phyloP scores from a whole-genome alignment of 164 flowering plant genomes.

The Hamamelis virginiana region DNA sequence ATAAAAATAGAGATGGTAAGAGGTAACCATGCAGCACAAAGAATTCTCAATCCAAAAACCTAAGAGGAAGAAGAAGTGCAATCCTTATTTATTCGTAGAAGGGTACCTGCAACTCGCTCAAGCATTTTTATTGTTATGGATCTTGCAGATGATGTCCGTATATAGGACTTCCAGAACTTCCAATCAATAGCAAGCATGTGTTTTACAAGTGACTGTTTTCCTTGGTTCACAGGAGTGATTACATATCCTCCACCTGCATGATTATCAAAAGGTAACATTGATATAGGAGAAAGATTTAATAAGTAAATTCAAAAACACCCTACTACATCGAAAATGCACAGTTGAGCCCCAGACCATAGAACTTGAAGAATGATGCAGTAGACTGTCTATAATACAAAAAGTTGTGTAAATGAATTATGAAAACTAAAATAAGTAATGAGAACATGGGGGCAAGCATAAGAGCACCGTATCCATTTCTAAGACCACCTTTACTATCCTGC shows the following conservation, averaged over 20 bases:
- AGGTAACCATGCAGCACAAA: neutral
- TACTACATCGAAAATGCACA: too few species aligned
- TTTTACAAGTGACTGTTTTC: slow-evolving; percentile 73
- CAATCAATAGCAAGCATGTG: slow-evolving; percentile 97
- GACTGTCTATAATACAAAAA: too few species aligned
- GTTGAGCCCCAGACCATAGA: too few species aligned
- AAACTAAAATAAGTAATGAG: too few species aligned
- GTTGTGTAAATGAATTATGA: too few species aligned
- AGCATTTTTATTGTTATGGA: slow-evolving; percentile 76
- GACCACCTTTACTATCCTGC: too few species aligned
- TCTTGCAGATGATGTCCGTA: slow-evolving; percentile 50
- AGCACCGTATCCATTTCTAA: too few species aligned
- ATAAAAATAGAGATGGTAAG: slow-evolving; percentile 5
- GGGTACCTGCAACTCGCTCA: slow-evolving; percentile 75
- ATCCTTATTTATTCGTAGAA: neutral
- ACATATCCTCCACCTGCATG: slow-evolving; percentile 92
- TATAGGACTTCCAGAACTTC: slow-evolving; percentile 77
- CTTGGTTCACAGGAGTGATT: slow-evolving; percentile 66
- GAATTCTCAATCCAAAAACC: neutral
- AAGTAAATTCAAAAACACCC: too few species aligned
- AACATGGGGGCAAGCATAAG: too few species aligned
- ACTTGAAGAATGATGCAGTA: too few species aligned
- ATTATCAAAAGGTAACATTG: neutral
- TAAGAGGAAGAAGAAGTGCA: neutral
- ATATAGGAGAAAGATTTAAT: neutral